Evolutionary conservation across 805 yeast genomes (phyloP).

Genomic region (Monosporozyma aerobia): DNA sequence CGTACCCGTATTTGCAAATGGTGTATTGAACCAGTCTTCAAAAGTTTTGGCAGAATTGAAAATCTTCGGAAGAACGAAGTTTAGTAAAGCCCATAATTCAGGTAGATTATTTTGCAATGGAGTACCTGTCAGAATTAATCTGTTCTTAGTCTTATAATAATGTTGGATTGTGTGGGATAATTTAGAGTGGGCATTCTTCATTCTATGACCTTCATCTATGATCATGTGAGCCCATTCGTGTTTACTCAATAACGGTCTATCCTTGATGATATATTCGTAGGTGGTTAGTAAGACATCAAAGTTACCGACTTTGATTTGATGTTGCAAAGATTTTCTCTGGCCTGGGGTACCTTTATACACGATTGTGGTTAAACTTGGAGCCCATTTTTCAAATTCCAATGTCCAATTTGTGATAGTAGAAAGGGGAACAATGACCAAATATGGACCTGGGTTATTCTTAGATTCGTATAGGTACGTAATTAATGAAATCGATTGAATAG

Average conservation of each 20-base stretch:
- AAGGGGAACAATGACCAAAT: constrained; percentile 84
- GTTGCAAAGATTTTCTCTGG: constrained; percentile 68
- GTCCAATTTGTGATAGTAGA: constrained; percentile 95
- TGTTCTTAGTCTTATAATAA: constrained; percentile 71
- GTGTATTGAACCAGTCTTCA: constrained; percentile 98
- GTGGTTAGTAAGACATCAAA: constrained; percentile 89
- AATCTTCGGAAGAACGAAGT: constrained; percentile 90
- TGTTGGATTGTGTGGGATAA: constrained; percentile 76
- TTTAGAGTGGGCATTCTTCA: constrained; percentile 90
- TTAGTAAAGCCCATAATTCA: constrained; percentile 91
- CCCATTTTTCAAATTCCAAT: constrained; percentile 93
- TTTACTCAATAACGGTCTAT: constrained; percentile 66
- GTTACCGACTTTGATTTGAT: constrained; percentile 62
- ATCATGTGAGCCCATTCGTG: constrained; percentile 95
- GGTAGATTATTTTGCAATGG: constrained; percentile 94
- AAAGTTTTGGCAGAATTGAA: constrained; percentile 94
- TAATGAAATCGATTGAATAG: constrained; percentile 87
- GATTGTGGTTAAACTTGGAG: constrained; percentile 72
- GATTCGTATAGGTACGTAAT: constrained; percentile 73
- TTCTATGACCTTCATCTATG: constrained; percentile 97
- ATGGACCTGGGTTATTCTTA: constrained; percentile 75
- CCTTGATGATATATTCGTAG: constrained; percentile 89
- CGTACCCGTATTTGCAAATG: constrained; percentile 91
- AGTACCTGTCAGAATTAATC: constrained; percentile 92
- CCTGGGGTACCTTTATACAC: constrained; percentile 89